Conservation (phyloP, 2,329 filamentous ascomycete genomes). For the Trichophyton simii region DNA sequence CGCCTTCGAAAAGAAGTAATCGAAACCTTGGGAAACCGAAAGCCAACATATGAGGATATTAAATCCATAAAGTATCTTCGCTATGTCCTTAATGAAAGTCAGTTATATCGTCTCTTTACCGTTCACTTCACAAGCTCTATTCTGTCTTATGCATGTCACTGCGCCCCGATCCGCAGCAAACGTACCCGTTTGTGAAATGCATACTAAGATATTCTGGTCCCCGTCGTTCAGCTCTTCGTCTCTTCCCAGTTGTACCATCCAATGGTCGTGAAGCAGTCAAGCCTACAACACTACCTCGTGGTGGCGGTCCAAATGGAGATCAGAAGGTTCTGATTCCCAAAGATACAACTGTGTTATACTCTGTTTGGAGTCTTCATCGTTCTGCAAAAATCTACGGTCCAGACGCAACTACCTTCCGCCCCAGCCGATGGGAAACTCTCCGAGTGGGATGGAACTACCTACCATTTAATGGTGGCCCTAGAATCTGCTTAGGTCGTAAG, state of each 20-base stretch:
- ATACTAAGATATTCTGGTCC: not conserved
- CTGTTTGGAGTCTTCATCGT: constrained; percentile 42
- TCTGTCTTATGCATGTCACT: not conserved
- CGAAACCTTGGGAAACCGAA: constrained; percentile 30
- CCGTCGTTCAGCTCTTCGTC: constrained; percentile 32
- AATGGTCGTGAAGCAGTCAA: constrained; percentile 40
- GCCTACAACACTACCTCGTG: constrained; percentile 40
- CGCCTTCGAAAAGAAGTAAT: constrained; percentile 27
- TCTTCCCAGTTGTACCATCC: constrained; percentile 43
- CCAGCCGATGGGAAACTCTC: constrained; percentile 55
- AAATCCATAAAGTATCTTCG: constrained; percentile 31
- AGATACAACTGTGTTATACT: constrained; percentile 33
- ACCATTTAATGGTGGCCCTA: constrained; percentile 61
- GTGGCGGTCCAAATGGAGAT: constrained; percentile 37
- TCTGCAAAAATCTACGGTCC: constrained; percentile 31
- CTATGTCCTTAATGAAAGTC: constrained; percentile 27
- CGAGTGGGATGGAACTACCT: constrained; percentile 59
- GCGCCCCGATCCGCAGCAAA: not conserved
- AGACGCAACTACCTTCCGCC: constrained; percentile 32
- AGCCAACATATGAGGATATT: constrained; percentile 33
- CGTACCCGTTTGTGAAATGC: not conserved
- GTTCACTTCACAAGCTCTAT: not conserved
- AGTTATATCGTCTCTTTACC: not conserved
- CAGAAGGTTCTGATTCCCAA: constrained; percentile 37
- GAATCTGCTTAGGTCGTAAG: constrained; percentile 48